A percentile compares a stretch with the other conserved stretches of the same genome.
These are phyloP conservation scores for Alternaria hordeiaustralica DNA, from an alignment of 2,329 filamentous ascomycete genomes.

Conservation along the genomic window DNA sequence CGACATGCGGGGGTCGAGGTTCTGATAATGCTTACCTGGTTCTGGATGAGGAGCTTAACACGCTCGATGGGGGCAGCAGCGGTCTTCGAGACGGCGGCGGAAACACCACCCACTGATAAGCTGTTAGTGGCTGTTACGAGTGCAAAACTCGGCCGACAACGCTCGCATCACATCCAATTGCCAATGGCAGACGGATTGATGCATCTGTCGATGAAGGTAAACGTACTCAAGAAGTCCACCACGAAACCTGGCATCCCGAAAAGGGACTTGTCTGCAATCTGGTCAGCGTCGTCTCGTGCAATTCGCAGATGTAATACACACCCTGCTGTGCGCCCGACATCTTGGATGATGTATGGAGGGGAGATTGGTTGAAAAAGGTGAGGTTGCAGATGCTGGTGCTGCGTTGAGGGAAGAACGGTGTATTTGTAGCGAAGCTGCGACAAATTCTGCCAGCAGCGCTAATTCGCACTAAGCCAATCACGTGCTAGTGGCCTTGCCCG, in stretches of 20 bases:
- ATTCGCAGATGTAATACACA: neutral
- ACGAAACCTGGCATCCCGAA: slow-evolving; percentile 75
- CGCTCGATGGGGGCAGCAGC: slow-evolving; percentile 99
- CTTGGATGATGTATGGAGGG: slow-evolving; percentile 20
- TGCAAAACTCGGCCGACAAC: slow-evolving; percentile 11
- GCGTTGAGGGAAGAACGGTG: slow-evolving; percentile 27
- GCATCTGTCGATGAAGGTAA: slow-evolving; percentile 18
- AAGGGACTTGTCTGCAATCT: slow-evolving; percentile 28
- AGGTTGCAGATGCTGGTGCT: slow-evolving; percentile 24
- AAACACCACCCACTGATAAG: slow-evolving; percentile 91
- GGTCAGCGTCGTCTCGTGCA: neutral
- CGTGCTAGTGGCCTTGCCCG: slow-evolving; percentile 17
- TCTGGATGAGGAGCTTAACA: slow-evolving; percentile 99
- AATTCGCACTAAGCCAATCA: slow-evolving; percentile 29
- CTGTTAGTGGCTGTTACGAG: slow-evolving; percentile 50
- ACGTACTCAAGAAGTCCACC: slow-evolving; percentile 99
- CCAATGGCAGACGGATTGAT: slow-evolving; percentile 36
- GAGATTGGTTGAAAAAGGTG: slow-evolving; percentile 27
- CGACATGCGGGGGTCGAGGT: neutral
- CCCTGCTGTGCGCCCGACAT: slow-evolving; percentile 19
- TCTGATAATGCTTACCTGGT: slow-evolving; percentile 77
- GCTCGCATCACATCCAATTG: slow-evolving; percentile 16
- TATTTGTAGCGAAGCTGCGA: slow-evolving; percentile 33
- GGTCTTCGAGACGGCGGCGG: slow-evolving; percentile 99
- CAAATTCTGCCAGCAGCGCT: slow-evolving; percentile 32